Conservation (phyloP, 106 monocot species). For the Allium sativum region DNA sequence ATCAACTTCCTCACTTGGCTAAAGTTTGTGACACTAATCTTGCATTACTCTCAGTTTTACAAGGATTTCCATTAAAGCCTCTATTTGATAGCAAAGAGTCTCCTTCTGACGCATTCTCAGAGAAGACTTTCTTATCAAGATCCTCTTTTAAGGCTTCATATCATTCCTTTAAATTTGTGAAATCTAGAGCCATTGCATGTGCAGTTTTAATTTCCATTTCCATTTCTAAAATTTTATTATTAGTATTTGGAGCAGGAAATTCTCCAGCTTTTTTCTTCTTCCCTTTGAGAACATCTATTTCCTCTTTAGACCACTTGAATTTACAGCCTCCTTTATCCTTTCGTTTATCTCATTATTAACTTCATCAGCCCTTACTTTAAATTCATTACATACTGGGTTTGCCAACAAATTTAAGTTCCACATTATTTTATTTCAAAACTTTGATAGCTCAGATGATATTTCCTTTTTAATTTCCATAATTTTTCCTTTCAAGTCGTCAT, state of each 20-base stretch:
- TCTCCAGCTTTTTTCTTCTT: constrained; percentile 21
- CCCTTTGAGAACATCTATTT: constrained; percentile 20
- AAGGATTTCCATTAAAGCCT: too few relatives aligned
- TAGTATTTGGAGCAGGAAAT: constrained; percentile 14
- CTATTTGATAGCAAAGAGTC: too few relatives aligned
- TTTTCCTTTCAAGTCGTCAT: too few relatives aligned
- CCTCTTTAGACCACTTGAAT: constrained; percentile 20
- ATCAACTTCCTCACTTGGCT: too few relatives aligned
- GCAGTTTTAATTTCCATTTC: too few relatives aligned
- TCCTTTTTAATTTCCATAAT: constrained; percentile 23
- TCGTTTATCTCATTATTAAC: constrained; percentile 13
- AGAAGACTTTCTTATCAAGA: too few relatives aligned
- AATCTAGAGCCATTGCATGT: too few relatives aligned
- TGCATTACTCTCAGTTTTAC: too few relatives aligned
- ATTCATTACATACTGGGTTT: constrained; percentile 8
- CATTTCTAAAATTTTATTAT: constrained; percentile 13
- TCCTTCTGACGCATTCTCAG: too few relatives aligned
- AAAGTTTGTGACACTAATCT: too few relatives aligned
- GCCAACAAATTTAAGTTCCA: constrained; percentile 18
- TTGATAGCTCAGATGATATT: constrained; percentile 17
- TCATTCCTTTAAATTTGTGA: too few relatives aligned
- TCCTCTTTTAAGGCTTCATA: too few relatives aligned
- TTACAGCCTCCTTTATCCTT: constrained; percentile 11
- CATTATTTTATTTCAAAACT: constrained; percentile 12
- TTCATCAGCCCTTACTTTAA: constrained; percentile 17